Percentiles rank a stretch among this genome's conserved stretches.
Conservation (phyloP, 768 basidiomycete species). For the Pleurotus cornucopiae region DNA sequence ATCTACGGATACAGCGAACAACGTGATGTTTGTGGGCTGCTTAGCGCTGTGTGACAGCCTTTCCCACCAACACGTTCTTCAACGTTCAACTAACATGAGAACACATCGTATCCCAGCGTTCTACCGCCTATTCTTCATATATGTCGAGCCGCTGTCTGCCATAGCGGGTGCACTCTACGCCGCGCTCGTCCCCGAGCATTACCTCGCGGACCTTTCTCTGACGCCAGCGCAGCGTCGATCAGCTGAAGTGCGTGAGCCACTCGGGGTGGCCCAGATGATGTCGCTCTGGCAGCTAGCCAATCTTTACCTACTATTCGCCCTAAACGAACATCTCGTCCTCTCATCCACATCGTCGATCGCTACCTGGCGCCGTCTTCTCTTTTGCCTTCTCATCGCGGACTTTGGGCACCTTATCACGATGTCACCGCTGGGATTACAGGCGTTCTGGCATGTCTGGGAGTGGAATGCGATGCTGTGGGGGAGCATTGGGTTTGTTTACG, state of each 20-base stretch:
- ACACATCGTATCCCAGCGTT: no score
- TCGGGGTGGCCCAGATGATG: constrained; percentile 27
- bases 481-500: constrained; percentile 49
- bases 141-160: constrained; percentile 47
- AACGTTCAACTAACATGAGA: no score
- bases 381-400: constrained; percentile 37
- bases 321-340: constrained; percentile 46
- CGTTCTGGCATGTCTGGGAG: constrained; percentile 39
- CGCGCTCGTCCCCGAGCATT: constrained; percentile 29
- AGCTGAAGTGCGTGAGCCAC: neutral
- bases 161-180: constrained; percentile 47
- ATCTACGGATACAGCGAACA: no score
- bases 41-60: no score
- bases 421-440: constrained; percentile 34
- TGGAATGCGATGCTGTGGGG: constrained; percentile 56
- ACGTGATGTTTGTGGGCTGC: no score
- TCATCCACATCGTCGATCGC: constrained; percentile 34
- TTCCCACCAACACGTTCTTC: no score
- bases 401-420: constrained; percentile 44
- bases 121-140: constrained; percentile 46
- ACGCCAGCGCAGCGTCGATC: neutral
- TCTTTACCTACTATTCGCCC: constrained; percentile 46
- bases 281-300: constrained; percentile 45
- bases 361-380: constrained; percentile 40
- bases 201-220: constrained; percentile 32